phyloP scores from a whole-genome alignment of 1,139 yeast genomes.

The Suhomyces taliae region DNA sequence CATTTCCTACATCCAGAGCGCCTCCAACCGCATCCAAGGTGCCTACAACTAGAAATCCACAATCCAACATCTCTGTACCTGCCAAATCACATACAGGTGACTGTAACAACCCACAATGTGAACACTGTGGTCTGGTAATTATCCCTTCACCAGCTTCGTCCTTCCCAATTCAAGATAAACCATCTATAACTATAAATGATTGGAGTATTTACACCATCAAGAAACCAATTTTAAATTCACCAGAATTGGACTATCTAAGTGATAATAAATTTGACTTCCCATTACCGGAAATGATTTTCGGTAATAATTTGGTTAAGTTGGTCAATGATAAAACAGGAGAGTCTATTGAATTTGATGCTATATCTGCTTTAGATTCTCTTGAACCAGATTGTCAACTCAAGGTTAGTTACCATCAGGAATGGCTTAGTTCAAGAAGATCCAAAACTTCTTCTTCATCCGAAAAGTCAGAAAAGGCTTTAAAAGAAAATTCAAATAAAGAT shows the following conservation, averaged over 20 bases:
- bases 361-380: conserved; percentile 76
- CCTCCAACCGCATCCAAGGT: neutral
- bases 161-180: conserved; percentile 60
- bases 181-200: conserved; percentile 62
- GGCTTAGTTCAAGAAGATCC: conserved; percentile 68
- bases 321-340: conserved; percentile 42
- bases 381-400: conserved; percentile 40
- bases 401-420: conserved; percentile 86
- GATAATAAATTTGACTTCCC: conserved; percentile 69
- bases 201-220: conserved; percentile 79
- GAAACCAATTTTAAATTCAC: conserved; percentile 73
- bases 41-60: neutral
- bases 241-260: conserved; percentile 71
- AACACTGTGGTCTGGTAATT: conserved; percentile 66
- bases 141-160: conserved; percentile 72
- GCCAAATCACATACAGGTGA: conserved; percentile 33
- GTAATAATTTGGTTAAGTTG: conserved; percentile 71
- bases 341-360: conserved; percentile 65
- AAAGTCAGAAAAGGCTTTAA: conserved; percentile 29
- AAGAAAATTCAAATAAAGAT: conserved; percentile 30
- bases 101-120: conserved; percentile 56
- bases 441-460: conserved; percentile 24
- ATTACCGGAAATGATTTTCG: conserved; percentile 96
- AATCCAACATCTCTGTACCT: conserved; percentile 25
- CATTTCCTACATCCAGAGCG: neutral